Percentiles rank a stretch among this genome's conserved stretches.
Conservation (phyloP, 108 stramenopile species). For the Hondaea fermentalgiana region DNA sequence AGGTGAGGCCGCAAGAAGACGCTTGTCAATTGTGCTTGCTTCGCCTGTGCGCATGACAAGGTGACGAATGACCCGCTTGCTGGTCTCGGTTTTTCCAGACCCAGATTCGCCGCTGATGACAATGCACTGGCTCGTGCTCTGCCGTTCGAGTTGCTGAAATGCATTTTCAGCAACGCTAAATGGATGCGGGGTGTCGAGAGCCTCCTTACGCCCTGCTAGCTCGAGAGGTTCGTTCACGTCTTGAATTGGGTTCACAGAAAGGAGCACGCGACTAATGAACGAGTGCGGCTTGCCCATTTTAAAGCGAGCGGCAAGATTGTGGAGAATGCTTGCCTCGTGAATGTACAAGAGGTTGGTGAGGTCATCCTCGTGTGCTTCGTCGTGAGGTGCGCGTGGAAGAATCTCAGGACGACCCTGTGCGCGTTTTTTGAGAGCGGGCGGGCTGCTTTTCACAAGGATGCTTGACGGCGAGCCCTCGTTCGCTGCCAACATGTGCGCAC, state of each 20-base stretch:
- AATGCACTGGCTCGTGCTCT: not conserved
- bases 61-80: conserved; percentile 20
- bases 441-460: no score
- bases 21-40: conserved; percentile 12
- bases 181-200: not conserved
- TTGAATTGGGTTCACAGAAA: conserved; percentile 40
- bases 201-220: not conserved
- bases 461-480: no score
- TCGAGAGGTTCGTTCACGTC: not conserved
- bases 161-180: not conserved
- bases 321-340: conserved; percentile 34
- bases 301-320: conserved; percentile 30
- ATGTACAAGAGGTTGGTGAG: not conserved
- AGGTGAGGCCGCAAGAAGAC: conserved; percentile 33
- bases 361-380: not conserved
- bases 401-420: not conserved
- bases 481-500: no score
- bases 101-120: conserved; percentile 31
- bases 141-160: not conserved
- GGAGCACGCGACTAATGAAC: conserved; percentile 33
- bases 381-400: not conserved
- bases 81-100: conserved; percentile 27
- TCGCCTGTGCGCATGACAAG: not conserved
- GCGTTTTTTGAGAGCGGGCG: no score
- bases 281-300: conserved; percentile 30